Conservation (phyloP, 352 stramenopile species). For the Phytophthora nicotianae region DNA sequence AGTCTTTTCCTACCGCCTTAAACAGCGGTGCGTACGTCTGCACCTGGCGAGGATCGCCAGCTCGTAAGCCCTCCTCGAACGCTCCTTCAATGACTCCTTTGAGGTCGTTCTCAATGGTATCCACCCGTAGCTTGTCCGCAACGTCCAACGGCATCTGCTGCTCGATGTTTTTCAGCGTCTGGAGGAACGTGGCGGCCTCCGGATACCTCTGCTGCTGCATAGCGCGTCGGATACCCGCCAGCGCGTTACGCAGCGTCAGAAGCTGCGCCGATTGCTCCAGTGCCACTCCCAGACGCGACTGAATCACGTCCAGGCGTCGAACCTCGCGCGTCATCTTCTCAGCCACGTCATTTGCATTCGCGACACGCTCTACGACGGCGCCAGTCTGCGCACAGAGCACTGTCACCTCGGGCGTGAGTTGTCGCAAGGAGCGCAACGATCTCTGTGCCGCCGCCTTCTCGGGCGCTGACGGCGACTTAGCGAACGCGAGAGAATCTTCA, state of each 20-base stretch:
- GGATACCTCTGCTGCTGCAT: conserved; percentile 80
- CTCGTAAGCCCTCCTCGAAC: conserved; percentile 62
- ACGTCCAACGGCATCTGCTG: conserved; percentile 78
- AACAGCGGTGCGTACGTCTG: conserved; percentile 80
- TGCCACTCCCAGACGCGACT: conserved; percentile 70
- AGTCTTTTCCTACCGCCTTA: conserved; percentile 65
- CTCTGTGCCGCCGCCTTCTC: conserved; percentile 65
- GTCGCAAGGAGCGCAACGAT: conserved; percentile 56
- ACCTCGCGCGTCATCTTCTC: conserved; percentile 91
- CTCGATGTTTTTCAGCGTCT: conserved; percentile 79
- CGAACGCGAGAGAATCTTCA: conserved; percentile 45
- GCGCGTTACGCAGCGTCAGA: conserved; percentile 78
- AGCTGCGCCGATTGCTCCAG: conserved; percentile 75
- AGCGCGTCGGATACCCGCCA: conserved; percentile 69
- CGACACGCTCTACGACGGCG: conserved; percentile 82
- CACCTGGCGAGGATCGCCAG: conserved; percentile 49
- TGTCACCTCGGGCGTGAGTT: conserved; percentile 69
- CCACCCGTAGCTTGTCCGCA: conserved; percentile 81
- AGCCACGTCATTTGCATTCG: conserved; percentile 88
- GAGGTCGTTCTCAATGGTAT: conserved; percentile 86
- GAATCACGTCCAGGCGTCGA: conserved; percentile 77
- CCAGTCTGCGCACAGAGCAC: conserved; percentile 78
- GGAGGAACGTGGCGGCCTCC: conserved; percentile 73
- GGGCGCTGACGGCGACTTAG: conserved; percentile 34
- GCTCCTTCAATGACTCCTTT: conserved; percentile 75